phyloP scores from a whole-genome alignment of 2,329 filamentous ascomycete genomes.

The Didymella sp. region DNA sequence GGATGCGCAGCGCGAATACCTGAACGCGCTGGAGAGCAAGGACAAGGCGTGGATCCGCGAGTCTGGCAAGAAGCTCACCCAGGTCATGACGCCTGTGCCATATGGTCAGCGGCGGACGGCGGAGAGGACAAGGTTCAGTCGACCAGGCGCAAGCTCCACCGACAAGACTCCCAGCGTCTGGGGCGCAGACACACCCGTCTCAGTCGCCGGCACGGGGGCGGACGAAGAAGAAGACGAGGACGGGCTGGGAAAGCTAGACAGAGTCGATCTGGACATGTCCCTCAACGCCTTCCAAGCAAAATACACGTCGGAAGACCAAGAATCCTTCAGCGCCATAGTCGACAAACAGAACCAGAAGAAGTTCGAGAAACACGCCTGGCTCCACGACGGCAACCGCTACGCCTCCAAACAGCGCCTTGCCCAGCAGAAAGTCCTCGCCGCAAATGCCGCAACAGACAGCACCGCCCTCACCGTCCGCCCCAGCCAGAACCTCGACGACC shows the following conservation, averaged over 20 bases:
- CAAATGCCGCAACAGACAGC: conserved; percentile 55
- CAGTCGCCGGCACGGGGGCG: conserved; percentile 54
- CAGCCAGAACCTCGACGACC: conserved; percentile 67
- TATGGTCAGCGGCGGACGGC: conserved; percentile 50
- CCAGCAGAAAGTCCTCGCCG: conserved; percentile 72
- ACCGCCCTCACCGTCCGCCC: conserved; percentile 56
- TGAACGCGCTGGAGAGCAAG: conserved; percentile 87
- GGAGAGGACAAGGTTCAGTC: conserved; percentile 32
- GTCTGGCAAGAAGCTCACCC: conserved; percentile 67
- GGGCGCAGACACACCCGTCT: conserved; percentile 73
- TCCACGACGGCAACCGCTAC: conserved; percentile 88
- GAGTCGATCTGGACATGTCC: conserved; percentile 78
- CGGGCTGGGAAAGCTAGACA: conserved; percentile 52
- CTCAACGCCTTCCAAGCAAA: conserved; percentile 86
- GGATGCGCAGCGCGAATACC: conserved; percentile 87
- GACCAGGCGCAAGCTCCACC: conserved; percentile 27
- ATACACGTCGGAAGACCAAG: conserved; percentile 97
- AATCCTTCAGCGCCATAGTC: conserved; percentile 90
- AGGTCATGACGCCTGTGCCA: conserved; percentile 82
- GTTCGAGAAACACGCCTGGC: conserved; percentile 85
- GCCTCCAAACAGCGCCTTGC: conserved; percentile 67
- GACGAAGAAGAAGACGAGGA: conserved; percentile 35
- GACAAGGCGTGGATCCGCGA: conserved; percentile 86
- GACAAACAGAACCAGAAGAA: conserved; percentile 88
- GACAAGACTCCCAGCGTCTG: conserved; percentile 70